Evolutionary conservation across 2,329 filamentous ascomycete genomes (phyloP).

Genomic region (Ophiostoma tasmaniense): DNA sequence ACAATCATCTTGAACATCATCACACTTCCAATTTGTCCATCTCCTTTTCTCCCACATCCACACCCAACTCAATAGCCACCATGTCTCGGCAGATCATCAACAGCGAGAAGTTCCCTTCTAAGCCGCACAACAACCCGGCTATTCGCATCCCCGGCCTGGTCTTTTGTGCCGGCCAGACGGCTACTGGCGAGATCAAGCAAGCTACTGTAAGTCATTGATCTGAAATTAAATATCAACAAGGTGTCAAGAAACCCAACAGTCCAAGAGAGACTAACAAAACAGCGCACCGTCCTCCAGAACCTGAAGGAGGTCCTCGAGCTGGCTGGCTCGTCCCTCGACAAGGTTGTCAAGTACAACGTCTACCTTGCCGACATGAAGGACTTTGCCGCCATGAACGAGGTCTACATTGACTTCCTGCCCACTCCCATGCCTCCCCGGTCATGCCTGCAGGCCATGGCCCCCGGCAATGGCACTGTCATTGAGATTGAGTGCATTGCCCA

Average conservation of each 20-base stretch:
- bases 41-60: not conserved
- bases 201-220: conserved; percentile 31
- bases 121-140: conserved; percentile 39
- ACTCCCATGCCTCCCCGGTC: conserved; percentile 73
- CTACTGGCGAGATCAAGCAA: conserved; percentile 40
- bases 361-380: conserved; percentile 58
- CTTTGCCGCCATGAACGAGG: conserved; percentile 51
- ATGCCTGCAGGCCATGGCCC: conserved; percentile 79
- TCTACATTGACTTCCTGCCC: conserved; percentile 52
- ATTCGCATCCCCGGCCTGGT: conserved; percentile 38
- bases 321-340: conserved; percentile 50
- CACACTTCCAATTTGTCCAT: not conserved
- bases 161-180: conserved; percentile 40
- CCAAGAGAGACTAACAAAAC: conserved; percentile 19
- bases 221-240: not conserved
- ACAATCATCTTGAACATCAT: not conserved
- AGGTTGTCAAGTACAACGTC: conserved; percentile 59
- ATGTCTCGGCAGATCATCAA: conserved; percentile 41
- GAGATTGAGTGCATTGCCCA: conserved; percentile 85
- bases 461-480: conserved; percentile 76
- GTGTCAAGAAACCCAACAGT: not conserved
- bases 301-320: conserved; percentile 50
- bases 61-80: conserved; percentile 14
- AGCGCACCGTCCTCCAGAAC: conserved; percentile 51
- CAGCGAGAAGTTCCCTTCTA: conserved; percentile 38